Base-by-base conservation (phyloP, 139 green algal genomes). In the Coelastrella sp. region DNA sequence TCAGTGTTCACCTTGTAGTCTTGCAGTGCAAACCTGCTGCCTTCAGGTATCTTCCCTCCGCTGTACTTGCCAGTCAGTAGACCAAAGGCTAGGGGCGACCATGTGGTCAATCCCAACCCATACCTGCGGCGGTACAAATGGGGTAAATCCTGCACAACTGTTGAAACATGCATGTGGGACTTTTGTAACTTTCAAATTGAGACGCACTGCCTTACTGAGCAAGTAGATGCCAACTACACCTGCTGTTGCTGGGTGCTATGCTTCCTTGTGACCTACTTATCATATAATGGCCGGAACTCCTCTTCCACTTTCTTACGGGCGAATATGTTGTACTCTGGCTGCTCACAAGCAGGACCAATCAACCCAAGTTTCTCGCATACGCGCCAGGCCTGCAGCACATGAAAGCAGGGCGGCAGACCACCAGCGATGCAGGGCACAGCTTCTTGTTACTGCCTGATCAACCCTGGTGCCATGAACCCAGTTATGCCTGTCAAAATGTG, bases 311-410 rank as follows among this genome's bases (percentile, higher is more conserved):
- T 90, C 3, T 93, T 77, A 9, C 95, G 79, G 5, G 93, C 73
- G 43, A 98, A 91, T 23, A 98, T 40, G 88, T 98, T 97, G 93
- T 98, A 98, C 86, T 98, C 89, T 0, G 94, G 93, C 89, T 98
- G 95, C 81, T 98, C 95, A 51, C 94, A 83, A 9, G 84, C 63
- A 15, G 95, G 95, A 0, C 84, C 85, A 17, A 97, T 81, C 13
- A 98, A 80, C 30, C 89, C 88, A 43, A 98, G 83, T 6, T 85
- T 80, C 38, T 95, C 81, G 0, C 94, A 95, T 15, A 96, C 84
- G 3, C 45, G 64, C 69, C 86, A 92, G 0, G 94, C 92, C 89
- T 90, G 88, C n/a, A n/a, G n/a, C n/a, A n/a, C n/a, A n/a, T n/a
- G n/a, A n/a, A n/a, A n/a, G n/a, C n/a, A n/a, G n/a, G n/a, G n/a